These are phyloP conservation scores for Prunus dulcis DNA, from an alignment of 306 rosid genomes.

Conservation along the genomic window DNA sequence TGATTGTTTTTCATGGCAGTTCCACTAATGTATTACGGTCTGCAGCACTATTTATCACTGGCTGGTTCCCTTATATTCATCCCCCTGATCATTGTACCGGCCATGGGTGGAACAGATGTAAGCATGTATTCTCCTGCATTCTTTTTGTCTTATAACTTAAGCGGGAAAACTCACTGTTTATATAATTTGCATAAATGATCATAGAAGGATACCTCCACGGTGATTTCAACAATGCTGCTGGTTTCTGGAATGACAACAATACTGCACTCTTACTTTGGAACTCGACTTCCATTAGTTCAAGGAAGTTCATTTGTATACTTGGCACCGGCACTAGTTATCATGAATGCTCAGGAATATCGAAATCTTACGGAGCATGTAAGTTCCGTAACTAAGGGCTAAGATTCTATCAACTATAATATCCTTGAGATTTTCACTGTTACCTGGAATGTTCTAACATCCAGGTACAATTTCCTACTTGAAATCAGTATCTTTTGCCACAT, in stretches of 20 bases:
- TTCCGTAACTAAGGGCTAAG: constrained; percentile 13
- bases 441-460: background rate
- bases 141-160: constrained; percentile 19
- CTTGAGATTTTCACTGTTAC: constrained; percentile 15
- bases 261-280: constrained; percentile 79
- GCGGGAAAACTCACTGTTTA: constrained; percentile 1
- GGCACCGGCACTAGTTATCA: constrained; percentile 81
- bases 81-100: constrained; percentile 72
- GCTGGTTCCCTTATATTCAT: constrained; percentile 85
- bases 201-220: constrained; percentile 83
- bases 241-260: constrained; percentile 86
- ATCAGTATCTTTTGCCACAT: constrained; percentile 2
- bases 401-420: constrained; percentile 6
- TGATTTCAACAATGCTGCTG: constrained; percentile 86
- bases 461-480: constrained; percentile 19
- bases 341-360: constrained; percentile 77
- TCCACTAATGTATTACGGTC: constrained; percentile 65
- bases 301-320: constrained; percentile 94
- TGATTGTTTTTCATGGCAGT: constrained; percentile 48
- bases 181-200: constrained; percentile 23
- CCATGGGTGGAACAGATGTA: constrained; percentile 89
- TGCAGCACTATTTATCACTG: constrained; percentile 88
- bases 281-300: constrained; percentile 91
- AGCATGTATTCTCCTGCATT: constrained; percentile 27
- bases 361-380: constrained; percentile 84